Evolutionary conservation across 306 rosid genomes (phyloP).

Genomic region (Bauhinia variegata): DNA sequence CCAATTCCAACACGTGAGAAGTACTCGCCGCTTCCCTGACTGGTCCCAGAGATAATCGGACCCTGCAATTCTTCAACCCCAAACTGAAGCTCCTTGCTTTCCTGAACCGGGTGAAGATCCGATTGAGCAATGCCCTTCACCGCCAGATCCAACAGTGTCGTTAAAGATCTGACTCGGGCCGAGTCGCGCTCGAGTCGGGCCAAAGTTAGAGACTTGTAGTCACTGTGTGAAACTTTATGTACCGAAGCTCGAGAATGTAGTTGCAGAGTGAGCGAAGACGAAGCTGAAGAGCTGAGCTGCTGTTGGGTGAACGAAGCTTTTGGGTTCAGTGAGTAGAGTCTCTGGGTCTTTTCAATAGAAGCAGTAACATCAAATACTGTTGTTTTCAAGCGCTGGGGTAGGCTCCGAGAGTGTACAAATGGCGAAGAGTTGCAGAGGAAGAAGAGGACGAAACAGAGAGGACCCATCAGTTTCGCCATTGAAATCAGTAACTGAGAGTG

Average conservation of each 20-base stretch:
- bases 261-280: conserved; percentile 35
- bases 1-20: conserved; percentile 89
- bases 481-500: neutral
- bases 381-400: conserved; percentile 35
- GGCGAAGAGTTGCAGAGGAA: conserved; percentile 20
- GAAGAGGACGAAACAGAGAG: conserved; percentile 24
- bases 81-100: neutral
- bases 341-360: conserved; percentile 40
- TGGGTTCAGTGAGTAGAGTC: conserved; percentile 15
- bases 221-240: conserved; percentile 32
- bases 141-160: conserved; percentile 55
- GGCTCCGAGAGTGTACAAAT: conserved; percentile 43
- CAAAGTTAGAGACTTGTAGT: conserved; percentile 58
- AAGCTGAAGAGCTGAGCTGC: neutral
- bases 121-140: conserved; percentile 41
- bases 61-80: conserved; percentile 43
- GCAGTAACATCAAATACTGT: conserved; percentile 60
- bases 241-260: conserved; percentile 65
- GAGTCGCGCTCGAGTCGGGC: conserved; percentile 82
- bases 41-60: conserved; percentile 76
- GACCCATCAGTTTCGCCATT: conserved; percentile 32
- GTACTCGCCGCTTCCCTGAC: conserved; percentile 97
- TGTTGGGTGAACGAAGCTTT: conserved; percentile 13
- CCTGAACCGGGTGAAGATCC: conserved; percentile 50
- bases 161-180: conserved; percentile 65